phyloP scores from a whole-genome alignment of 352 stramenopile genomes.

The Phytophthora gonapodyides region DNA sequence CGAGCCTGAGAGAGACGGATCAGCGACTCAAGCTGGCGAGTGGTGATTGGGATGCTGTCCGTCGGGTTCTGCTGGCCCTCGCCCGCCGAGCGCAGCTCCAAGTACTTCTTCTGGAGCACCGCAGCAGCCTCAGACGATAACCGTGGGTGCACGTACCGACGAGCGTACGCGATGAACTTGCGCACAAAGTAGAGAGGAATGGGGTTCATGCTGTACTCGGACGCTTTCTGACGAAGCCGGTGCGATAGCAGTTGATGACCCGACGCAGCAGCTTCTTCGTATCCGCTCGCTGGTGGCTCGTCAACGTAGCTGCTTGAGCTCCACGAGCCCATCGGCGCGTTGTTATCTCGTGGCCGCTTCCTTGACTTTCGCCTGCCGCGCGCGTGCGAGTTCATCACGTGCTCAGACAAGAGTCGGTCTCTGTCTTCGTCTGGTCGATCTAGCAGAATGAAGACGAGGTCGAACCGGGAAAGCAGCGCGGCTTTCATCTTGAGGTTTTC shows the following conservation, averaged over 20 bases:
- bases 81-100: constrained; percentile 80
- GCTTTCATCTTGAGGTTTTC: constrained; percentile 98
- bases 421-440: constrained; percentile 93
- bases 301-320: constrained; percentile 27
- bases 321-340: constrained; percentile 23
- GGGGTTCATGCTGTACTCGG: constrained; percentile 47
- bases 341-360: constrained; percentile 38
- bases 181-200: constrained; percentile 89
- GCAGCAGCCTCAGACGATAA: constrained; percentile 56
- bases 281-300: constrained; percentile 17
- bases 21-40: constrained; percentile 95
- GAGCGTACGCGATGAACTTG: constrained; percentile 98
- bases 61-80: constrained; percentile 47
- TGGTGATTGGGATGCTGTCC: constrained; percentile 92
- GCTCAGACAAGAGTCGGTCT: constrained; percentile 93
- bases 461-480: constrained; percentile 96
- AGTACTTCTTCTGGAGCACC: constrained; percentile 90
- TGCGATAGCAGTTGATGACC: constrained; percentile 47
- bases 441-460: constrained; percentile 97
- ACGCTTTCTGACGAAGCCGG: constrained; percentile 53
- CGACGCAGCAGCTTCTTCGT: constrained; percentile 14
- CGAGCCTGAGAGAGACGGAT: constrained; percentile 92
- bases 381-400: constrained; percentile 94
- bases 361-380: constrained; percentile 37
- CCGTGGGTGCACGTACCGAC: constrained; percentile 93